phyloP scores from a whole-genome alignment of 2,329 filamentous ascomycete species.

The Metarhizium humberi region DNA sequence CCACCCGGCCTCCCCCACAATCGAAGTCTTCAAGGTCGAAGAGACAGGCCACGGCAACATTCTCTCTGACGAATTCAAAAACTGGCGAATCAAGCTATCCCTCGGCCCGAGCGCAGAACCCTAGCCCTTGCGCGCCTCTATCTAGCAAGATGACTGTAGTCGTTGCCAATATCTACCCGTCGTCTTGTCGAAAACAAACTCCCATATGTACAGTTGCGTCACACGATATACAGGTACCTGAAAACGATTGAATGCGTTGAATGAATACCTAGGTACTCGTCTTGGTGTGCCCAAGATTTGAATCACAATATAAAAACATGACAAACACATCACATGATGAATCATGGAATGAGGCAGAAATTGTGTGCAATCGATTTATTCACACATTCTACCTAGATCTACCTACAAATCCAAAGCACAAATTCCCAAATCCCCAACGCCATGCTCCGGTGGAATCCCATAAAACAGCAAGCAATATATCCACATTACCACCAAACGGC shows the following conservation, averaged over 20 bases:
- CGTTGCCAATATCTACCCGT: not conserved
- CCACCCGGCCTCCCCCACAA: slow-evolving; percentile 47
- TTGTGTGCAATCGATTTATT: not conserved
- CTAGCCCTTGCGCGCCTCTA: not conserved
- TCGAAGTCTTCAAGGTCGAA: slow-evolving; percentile 67
- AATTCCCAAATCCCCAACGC: slow-evolving; percentile 7
- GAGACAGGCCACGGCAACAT: slow-evolving; percentile 69
- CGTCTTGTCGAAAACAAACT: not conserved
- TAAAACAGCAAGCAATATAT: not conserved
- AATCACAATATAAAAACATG: not conserved
- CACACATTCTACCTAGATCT: slow-evolving; percentile 12
- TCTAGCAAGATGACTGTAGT: not conserved
- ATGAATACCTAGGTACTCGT: no score
- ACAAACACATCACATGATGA: not conserved
- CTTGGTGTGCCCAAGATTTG: not conserved
- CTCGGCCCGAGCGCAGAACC: slow-evolving; percentile 19
- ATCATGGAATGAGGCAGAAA: not conserved
- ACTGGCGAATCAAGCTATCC: slow-evolving; percentile 56
- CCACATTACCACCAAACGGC: not conserved
- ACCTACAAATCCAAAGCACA: slow-evolving; percentile 3
- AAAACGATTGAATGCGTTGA: no score
- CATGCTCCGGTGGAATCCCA: slow-evolving; percentile 1
- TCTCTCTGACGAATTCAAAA: slow-evolving; percentile 66
- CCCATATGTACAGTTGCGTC: no score
- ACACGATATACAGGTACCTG: no score